phyloP scores from a whole-genome alignment of 1,139 yeast species.

The Blastobotrys raffinosifermentans region DNA sequence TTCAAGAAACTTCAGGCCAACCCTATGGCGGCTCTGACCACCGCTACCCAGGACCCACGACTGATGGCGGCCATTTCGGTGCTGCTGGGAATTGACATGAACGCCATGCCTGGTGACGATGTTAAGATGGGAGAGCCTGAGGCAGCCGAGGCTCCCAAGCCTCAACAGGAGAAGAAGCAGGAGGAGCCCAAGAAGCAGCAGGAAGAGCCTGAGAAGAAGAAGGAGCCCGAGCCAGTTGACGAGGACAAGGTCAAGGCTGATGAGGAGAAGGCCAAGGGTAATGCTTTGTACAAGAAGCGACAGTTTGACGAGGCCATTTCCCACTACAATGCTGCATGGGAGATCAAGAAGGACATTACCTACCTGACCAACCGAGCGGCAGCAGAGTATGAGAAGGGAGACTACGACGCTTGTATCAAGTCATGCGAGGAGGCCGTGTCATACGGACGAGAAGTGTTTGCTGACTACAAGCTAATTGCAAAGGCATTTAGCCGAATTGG shows the following conservation, averaged over 20 bases:
- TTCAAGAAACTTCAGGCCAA: conserved; percentile 59
- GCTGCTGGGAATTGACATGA: conserved; percentile 70
- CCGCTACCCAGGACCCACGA: conserved; percentile 73
- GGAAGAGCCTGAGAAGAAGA: conserved; percentile 25
- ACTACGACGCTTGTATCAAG: conserved; percentile 72
- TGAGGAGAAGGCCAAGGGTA: conserved; percentile 78
- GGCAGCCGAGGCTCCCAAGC: conserved; percentile 18
- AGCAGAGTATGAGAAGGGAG: conserved; percentile 95
- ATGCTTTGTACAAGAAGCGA: conserved; percentile 75
- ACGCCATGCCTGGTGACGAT: conserved; percentile 32
- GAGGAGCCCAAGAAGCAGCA: conserved; percentile 30
- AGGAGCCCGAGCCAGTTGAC: conserved; percentile 34
- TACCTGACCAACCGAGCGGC: conserved; percentile 96
- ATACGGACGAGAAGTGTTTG: conserved; percentile 81
- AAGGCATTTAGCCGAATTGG: conserved; percentile 93
- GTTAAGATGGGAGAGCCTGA: conserved; percentile 8
- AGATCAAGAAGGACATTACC: conserved; percentile 74
- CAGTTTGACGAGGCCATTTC: conserved; percentile 91
- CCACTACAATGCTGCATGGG: conserved; percentile 83
- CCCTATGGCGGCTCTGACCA: conserved; percentile 59
- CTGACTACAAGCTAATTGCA: conserved; percentile 88
- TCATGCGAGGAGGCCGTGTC: conserved; percentile 83
- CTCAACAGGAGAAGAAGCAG: conserved; percentile 24
- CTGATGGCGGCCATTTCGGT: conserved; percentile 86
- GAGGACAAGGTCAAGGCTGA: conserved; percentile 57